These are phyloP conservation scores for Suillus bovinus DNA, from an alignment of 768 basidiomycete genomes.

Conservation along the genomic window DNA sequence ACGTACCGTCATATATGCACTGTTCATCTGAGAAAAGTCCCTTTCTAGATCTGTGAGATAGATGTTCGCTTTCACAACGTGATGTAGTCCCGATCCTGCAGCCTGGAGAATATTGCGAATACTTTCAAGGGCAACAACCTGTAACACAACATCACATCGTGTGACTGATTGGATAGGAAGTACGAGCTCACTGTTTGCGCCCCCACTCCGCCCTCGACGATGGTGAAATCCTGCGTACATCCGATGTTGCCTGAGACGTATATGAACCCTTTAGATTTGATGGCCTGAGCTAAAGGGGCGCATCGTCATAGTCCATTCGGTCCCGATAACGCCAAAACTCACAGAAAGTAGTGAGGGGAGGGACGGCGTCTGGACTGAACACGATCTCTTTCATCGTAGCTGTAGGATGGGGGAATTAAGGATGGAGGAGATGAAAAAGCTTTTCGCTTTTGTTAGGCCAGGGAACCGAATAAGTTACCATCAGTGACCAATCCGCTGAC, in stretches of 20 bases:
- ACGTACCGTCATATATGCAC: constrained; percentile 36
- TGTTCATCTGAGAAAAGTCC: constrained; percentile 42
- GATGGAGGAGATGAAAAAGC: not conserved
- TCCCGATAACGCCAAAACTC: not conserved
- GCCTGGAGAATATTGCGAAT: constrained; percentile 37
- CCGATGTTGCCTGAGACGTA: constrained; percentile 46
- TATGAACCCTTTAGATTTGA: constrained; percentile 34
- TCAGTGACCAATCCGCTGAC: not conserved
- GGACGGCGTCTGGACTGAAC: constrained; percentile 31
- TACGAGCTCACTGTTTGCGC: constrained; percentile 36
- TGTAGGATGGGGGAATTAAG: not conserved
- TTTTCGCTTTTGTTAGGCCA: not conserved
- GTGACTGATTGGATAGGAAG: not conserved
- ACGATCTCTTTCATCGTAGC: constrained; percentile 32
- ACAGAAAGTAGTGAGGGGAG: constrained; percentile 38
- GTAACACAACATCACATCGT: not conserved
- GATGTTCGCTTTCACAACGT: constrained; percentile 42
- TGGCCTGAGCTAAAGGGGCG: constrained; percentile 35
- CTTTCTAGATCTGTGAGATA: constrained; percentile 38
- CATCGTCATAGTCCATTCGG: not conserved
- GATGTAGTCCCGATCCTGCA: constrained; percentile 37
- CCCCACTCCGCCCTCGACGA: constrained; percentile 38
- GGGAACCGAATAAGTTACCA: not conserved
- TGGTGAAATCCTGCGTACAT: constrained; percentile 27
- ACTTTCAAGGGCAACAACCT: constrained; percentile 42